phyloP scores from a whole-genome alignment of 2,329 filamentous ascomycete species.

The Sporothrix euskadiensis region DNA sequence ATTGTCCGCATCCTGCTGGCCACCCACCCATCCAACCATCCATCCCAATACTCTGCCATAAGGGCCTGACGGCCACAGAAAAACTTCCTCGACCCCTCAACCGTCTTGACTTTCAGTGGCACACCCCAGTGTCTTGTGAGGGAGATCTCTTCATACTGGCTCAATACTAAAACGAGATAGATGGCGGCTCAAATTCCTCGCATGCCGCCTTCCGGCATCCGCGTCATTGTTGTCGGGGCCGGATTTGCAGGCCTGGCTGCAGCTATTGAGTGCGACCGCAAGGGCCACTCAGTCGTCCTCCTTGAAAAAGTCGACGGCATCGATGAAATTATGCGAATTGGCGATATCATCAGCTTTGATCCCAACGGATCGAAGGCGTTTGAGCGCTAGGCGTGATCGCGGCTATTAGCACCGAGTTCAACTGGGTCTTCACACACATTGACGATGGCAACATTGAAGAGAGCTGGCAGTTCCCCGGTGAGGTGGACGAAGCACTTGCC shows the following conservation, averaged over 20 bases:
- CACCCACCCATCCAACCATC: not conserved
- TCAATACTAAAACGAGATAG: not conserved
- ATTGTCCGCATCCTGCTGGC: not conserved
- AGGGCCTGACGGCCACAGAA: not conserved
- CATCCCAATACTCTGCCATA: not conserved
- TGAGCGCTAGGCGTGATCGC: slow-evolving; percentile 53
- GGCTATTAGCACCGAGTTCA: slow-evolving; percentile 53
- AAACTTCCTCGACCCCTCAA: not conserved
- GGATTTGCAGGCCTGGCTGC: slow-evolving; percentile 62
- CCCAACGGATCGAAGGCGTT: slow-evolving; percentile 60
- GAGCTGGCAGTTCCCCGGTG: slow-evolving; percentile 49
- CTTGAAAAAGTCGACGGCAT: slow-evolving; percentile 46
- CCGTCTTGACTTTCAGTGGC: not conserved
- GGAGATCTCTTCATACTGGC: not conserved
- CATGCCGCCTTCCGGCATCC: slow-evolving; percentile 44
- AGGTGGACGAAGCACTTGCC: slow-evolving; percentile 46
- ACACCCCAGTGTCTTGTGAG: too few species aligned
- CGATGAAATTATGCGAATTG: slow-evolving; percentile 46
- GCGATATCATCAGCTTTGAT: slow-evolving; percentile 55
- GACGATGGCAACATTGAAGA: slow-evolving; percentile 51
- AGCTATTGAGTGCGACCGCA: slow-evolving; percentile 59
- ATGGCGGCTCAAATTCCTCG: slow-evolving; percentile 32
- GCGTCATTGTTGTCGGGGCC: slow-evolving; percentile 51
- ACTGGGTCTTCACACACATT: slow-evolving; percentile 54
- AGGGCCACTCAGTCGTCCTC: slow-evolving; percentile 52